A percentile compares a stretch with the other conserved stretches of the same genome.
Evolutionary conservation across 202 grass and related monocot species (phyloP).

Genomic region (Schoenoplectus triqueter): DNA sequence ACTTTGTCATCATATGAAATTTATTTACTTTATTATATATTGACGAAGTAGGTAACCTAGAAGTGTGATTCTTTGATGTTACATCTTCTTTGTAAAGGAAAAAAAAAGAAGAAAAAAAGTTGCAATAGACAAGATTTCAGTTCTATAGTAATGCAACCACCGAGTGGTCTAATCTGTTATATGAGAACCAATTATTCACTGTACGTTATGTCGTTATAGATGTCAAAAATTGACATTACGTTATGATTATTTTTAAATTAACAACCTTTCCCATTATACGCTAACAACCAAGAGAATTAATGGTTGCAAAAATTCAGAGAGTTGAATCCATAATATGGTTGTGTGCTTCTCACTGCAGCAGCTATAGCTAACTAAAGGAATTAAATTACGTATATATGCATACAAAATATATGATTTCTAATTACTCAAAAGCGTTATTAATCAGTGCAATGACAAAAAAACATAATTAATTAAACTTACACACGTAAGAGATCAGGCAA

Average conservation of each 20-base stretch:
- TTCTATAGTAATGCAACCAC: neutral
- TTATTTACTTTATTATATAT: constrained; percentile 12
- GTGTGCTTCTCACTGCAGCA: neutral
- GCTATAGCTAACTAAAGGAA: neutral
- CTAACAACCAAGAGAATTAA: neutral
- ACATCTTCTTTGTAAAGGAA: neutral
- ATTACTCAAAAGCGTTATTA: neutral
- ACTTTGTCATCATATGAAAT: neutral
- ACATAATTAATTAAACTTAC: neutral
- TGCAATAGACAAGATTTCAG: neutral
- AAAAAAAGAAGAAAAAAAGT: neutral
- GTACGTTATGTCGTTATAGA: neutral
- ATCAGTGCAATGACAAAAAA: constrained; percentile 13
- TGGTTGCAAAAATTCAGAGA: neutral
- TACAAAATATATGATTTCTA: neutral
- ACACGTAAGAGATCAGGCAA: neutral
- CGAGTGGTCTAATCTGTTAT: neutral
- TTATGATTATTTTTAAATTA: too few relatives aligned
- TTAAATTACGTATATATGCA: neutral
- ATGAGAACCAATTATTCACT: neutral
- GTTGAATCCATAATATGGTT: neutral
- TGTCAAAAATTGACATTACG: neutral
- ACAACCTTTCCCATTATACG: too few relatives aligned
- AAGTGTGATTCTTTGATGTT: constrained; percentile 17
- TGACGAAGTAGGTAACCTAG: constrained; percentile 28